A percentile compares a stretch with the other conserved stretches of the same genome.
Conservation (phyloP, 306 rosid genomes). For the Hippophae rhamnoides region DNA sequence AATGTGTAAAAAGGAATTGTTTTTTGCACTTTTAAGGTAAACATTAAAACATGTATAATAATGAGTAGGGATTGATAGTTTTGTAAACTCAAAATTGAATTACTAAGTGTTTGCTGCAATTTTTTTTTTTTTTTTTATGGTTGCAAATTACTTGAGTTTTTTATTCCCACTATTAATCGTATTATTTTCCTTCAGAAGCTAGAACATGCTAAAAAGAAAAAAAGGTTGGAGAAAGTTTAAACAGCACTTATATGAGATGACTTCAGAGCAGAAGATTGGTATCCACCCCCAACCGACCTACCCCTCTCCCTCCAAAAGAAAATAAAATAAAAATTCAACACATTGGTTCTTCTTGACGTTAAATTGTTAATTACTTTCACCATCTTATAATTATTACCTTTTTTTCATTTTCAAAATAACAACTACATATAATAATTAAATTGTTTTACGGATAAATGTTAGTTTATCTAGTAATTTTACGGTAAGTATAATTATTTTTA, state of each 20-base stretch:
- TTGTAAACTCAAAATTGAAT: no score
- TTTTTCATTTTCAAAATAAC: constrained; percentile 31
- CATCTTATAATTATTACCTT: constrained; percentile 8
- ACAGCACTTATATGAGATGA: constrained; percentile 11
- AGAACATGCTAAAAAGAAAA: background rate
- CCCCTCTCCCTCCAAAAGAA: background rate
- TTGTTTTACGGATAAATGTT: constrained; percentile 17
- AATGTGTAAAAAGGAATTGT: no score
- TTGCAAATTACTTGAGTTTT: no score
- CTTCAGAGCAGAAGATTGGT: constrained; percentile 23
- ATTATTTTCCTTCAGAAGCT: no score
- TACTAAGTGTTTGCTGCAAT: no score
- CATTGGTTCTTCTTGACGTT: background rate
- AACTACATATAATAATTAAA: constrained; percentile 20
- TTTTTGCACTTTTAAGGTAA: no score
- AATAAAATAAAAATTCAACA: background rate
- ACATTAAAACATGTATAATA: no score
- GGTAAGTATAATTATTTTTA: background rate
- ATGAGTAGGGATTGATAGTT: no score
- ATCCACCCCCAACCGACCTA: background rate
- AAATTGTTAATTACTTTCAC: constrained; percentile 3
- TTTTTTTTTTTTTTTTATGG: no score
- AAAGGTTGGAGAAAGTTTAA: background rate
- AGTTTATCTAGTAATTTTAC: background rate
- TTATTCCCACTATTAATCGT: no score